A percentile compares a stretch with the other conserved stretches of the same genome.
phyloP scores from a whole-genome alignment of 73 alveolate species.

The Blepharisma japonicum region DNA sequence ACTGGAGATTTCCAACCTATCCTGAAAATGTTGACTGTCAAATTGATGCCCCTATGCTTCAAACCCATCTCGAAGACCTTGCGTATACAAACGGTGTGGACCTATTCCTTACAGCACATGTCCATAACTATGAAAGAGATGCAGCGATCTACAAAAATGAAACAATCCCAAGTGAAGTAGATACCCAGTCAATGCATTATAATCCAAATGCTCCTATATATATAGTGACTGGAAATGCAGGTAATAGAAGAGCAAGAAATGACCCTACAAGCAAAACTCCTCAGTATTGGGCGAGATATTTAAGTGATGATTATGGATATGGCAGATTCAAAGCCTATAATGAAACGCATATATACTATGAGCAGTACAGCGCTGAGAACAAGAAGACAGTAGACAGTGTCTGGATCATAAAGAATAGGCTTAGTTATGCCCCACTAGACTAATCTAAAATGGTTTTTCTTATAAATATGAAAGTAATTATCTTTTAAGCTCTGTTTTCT shows the following conservation, averaged over 20 bases:
- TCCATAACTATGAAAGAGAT: slow-evolving; percentile 9
- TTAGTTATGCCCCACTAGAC: not conserved
- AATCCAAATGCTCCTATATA: slow-evolving; percentile 14
- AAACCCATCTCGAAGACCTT: not conserved
- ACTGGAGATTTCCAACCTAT: not conserved
- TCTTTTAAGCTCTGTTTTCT: no score
- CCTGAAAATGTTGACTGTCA: not conserved
- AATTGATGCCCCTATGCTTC: not conserved
- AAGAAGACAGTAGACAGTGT: not conserved
- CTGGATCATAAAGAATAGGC: slow-evolving; percentile 20
- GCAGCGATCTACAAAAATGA: not conserved
- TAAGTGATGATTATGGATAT: slow-evolving; percentile 12
- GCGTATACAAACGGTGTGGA: not conserved
- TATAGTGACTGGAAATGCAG: slow-evolving; percentile 21
- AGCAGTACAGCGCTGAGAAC: slow-evolving; percentile 5
- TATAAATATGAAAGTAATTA: no score
- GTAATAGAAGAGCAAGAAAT: not conserved
- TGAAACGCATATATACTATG: slow-evolving; percentile 16
- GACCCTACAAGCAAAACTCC: slow-evolving; percentile 27
- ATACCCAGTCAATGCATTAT: not conserved
- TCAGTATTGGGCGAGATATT: slow-evolving; percentile 4
- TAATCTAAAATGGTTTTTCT: no score
- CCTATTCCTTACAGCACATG: slow-evolving; percentile 4
- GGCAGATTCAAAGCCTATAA: slow-evolving; percentile 4
- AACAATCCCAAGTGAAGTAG: not conserved